A percentile compares a stretch with the other conserved stretches of the same genome.
Evolutionary conservation across 257 asterid genomes (phyloP).

Genomic region (Anisodus tanguticus): DNA sequence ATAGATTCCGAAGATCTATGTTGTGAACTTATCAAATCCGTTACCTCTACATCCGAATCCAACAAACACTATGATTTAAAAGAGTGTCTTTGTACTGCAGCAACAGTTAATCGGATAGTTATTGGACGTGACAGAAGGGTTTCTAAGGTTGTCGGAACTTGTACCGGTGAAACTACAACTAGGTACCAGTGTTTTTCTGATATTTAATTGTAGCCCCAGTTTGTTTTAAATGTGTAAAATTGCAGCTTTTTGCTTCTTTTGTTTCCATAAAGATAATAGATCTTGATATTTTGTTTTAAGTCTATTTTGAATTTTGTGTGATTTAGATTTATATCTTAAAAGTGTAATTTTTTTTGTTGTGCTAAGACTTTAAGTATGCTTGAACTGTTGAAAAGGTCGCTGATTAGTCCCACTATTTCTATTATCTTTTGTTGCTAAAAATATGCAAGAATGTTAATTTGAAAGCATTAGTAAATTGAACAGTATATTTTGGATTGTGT

Average conservation of each 20-base stretch:
- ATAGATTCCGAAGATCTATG: background rate
- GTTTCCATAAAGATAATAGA: background rate
- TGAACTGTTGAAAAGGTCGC: too few species aligned
- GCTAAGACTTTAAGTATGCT: too few species aligned
- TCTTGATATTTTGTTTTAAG: background rate
- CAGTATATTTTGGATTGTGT: too few species aligned
- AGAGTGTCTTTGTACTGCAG: conserved; percentile 29
- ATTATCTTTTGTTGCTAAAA: background rate
- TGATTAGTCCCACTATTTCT: background rate
- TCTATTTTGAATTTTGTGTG: background rate
- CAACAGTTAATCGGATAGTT: background rate
- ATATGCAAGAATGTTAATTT: background rate
- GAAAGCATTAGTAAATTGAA: background rate
- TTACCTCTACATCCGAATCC: background rate
- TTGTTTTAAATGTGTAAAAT: background rate
- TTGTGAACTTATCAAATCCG: conserved; percentile 20
- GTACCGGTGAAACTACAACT: conserved; percentile 5
- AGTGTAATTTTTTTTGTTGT: too few species aligned
- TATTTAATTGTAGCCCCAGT: background rate
- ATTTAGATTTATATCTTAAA: too few species aligned
- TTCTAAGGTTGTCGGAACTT: conserved; percentile 20
- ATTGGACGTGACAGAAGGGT: conserved; percentile 28
- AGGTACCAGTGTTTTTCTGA: conserved; percentile 22
- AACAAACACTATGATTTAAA: conserved; percentile 11
- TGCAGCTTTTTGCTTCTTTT: background rate